Evolutionary conservation across 208 protist genomes (phyloP).

Genomic region (Entamoeba dispar): DNA sequence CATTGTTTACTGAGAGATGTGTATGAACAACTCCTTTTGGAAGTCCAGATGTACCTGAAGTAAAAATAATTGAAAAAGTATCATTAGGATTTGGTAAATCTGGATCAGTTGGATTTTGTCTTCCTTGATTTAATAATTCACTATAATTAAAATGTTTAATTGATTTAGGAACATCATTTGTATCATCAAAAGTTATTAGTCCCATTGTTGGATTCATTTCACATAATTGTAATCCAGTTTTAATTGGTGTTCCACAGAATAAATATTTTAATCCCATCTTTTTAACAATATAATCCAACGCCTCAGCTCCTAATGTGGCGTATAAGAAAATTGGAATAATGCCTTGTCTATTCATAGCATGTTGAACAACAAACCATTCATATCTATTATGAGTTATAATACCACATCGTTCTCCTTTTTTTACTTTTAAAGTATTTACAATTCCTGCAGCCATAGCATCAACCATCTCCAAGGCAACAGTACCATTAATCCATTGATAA

Average conservation of each 20-base stretch:
- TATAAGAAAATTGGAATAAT: not conserved
- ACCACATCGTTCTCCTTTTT: not conserved
- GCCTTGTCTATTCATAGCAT: not conserved
- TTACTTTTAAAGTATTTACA: not conserved
- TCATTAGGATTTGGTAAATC: not conserved
- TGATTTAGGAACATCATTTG: not conserved
- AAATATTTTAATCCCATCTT: not conserved
- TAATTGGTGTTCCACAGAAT: not conserved
- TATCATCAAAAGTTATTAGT: not conserved
- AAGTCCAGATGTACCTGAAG: slow-evolving; percentile 16
- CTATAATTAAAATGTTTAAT: not conserved
- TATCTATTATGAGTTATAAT: not conserved
- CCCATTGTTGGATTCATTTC: not conserved
- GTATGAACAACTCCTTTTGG: slow-evolving; percentile 21
- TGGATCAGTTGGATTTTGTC: not conserved
- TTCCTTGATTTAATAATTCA: not conserved
- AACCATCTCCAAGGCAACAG: not conserved
- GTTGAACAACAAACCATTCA: not conserved
- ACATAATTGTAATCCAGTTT: not conserved
- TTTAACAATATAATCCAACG: not conserved
- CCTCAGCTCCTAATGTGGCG: not conserved
- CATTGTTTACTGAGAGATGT: not conserved
- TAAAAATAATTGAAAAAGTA: slow-evolving; percentile 19
- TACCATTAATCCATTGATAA: not conserved
- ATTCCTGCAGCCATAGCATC: not conserved